These are phyloP conservation scores for Dissophora globulifera DNA, from an alignment of 192 early-diverging fungal genomes.

Conservation along the genomic window DNA sequence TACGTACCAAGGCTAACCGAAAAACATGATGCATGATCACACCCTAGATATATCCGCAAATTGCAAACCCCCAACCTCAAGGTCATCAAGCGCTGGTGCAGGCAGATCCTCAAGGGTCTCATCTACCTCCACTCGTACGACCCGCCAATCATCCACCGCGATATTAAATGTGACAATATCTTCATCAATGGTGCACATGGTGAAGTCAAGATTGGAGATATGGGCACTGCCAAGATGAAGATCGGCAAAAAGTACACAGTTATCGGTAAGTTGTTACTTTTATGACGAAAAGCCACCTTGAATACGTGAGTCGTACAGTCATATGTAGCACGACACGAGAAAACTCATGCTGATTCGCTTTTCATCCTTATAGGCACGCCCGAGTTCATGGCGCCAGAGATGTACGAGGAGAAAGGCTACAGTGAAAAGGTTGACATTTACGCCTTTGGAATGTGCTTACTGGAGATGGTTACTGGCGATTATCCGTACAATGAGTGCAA, in stretches of 20 bases:
- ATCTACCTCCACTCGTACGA: conserved; percentile 80
- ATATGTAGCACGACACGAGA: too few relatives aligned
- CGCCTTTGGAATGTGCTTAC: conserved; percentile 85
- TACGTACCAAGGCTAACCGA: not conserved
- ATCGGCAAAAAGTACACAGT: conserved; percentile 86
- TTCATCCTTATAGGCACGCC: conserved; percentile 75
- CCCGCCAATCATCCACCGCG: conserved; percentile 85
- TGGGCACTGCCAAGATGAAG: conserved; percentile 90
- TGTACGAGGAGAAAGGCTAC: conserved; percentile 87
- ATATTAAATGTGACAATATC: conserved; percentile 88
- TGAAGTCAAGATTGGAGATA: conserved; percentile 86
- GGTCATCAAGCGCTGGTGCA: conserved; percentile 83
- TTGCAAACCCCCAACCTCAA: conserved; percentile 77
- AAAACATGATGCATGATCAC: not conserved
- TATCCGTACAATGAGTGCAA: conserved; percentile 86
- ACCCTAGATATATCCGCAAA: conserved; percentile 74
- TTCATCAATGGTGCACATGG: conserved; percentile 89
- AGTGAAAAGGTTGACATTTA: conserved; percentile 89
- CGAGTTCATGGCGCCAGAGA: conserved; percentile 87
- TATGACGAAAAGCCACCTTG: too few relatives aligned
- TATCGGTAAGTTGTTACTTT: conserved; percentile 63
- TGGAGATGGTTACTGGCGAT: conserved; percentile 88
- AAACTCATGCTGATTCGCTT: too few relatives aligned
- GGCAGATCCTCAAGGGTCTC: conserved; percentile 83
- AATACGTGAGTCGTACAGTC: too few relatives aligned